Conservation (phyloP, 192 early-diverging fungal species). For the Funneliformis mosseae region DNA sequence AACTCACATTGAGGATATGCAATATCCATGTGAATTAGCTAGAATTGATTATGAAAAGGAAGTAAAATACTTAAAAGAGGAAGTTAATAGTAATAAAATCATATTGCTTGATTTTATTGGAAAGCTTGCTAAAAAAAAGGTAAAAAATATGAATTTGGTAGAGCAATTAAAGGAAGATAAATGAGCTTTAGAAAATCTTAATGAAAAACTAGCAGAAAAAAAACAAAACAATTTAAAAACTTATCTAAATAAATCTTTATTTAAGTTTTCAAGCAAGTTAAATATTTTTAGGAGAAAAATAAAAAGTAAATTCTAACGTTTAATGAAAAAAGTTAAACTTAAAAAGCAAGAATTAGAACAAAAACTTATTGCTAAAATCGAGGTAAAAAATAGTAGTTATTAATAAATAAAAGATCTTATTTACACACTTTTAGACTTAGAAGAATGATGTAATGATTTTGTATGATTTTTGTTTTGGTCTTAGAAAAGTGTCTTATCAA, state of each 20-base stretch:
- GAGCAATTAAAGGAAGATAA: slow-evolving; percentile 21
- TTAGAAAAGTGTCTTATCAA: slow-evolving; percentile 31
- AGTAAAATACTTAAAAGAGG: slow-evolving; percentile 4
- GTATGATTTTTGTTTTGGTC: slow-evolving; percentile 29
- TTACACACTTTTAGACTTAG: slow-evolving; percentile 31
- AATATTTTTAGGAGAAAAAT: slow-evolving; percentile 32
- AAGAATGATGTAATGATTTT: slow-evolving; percentile 15
- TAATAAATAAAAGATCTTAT: slow-evolving; percentile 26
- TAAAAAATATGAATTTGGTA: slow-evolving; percentile 31
- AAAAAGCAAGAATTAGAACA: slow-evolving; percentile 27
- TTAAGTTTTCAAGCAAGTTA: slow-evolving; percentile 29
- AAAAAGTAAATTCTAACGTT: slow-evolving; percentile 35
- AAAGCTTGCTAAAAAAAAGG: slow-evolving; percentile 24
- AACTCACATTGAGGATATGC: background rate
- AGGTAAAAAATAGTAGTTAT: slow-evolving; percentile 24
- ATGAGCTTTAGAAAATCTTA: slow-evolving; percentile 22
- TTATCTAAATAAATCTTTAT: slow-evolving; percentile 32
- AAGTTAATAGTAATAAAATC: slow-evolving; percentile 15
- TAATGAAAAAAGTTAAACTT: slow-evolving; percentile 33
- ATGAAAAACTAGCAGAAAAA: slow-evolving; percentile 26
- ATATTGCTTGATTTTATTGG: no score
- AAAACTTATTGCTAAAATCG: slow-evolving; percentile 33
- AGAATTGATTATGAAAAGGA: background rate
- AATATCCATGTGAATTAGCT: background rate
- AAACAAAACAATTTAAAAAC: slow-evolving; percentile 15